Base-by-base conservation (phyloP, 1,284 basidiomycete species). In the Naganishia cerealis region DNA sequence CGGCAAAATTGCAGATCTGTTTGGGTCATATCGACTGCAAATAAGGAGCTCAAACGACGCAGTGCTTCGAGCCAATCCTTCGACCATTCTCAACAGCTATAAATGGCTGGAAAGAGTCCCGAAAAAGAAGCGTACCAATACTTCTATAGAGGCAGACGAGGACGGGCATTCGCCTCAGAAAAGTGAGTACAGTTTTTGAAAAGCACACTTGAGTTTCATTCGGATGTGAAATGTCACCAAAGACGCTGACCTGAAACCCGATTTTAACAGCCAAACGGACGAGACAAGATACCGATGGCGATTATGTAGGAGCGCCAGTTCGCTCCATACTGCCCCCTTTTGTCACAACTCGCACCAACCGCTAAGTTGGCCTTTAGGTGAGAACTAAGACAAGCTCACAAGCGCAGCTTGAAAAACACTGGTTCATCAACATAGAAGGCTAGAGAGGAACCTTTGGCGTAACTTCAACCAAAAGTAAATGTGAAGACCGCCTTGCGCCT, bases 1-100 rank as follows among this genome's bases (percentile, higher is more conserved):
- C 18, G 10, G 38, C 8, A 52, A 71, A 6, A 71, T 80, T 18
- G 78, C 78, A 24, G 29, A 50, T 13, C 59, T 62, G 3, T 62
- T 39, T 36, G 59, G 59, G 2, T n/a, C 48, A 24, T 62, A 52
- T 52, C 59, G 59, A 4, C 46, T 38, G 24, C 59, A 62, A 26
- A 52, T 62, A 50, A 9, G 46, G 7, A 62, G 48, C 21, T 52
- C 48, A 21, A 62, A 36, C 21, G 59, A 62, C 7, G 50, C 13
- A 24, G n/a, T 18, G 1, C 36, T 62, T 9, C 48, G 59, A 10
- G 15, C 38, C n/a, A 50, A 53, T 38, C 5, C 48, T 10, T 36
- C 46, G 1, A 52, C 59, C 9, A 62, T 62, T 26, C 10, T 9
- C 2, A 50, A 62, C 18, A 62, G 59, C 38, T 62, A 62, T 39